phyloP scores from a whole-genome alignment of 352 stramenopile genomes.

The Phytophthora multivora region DNA sequence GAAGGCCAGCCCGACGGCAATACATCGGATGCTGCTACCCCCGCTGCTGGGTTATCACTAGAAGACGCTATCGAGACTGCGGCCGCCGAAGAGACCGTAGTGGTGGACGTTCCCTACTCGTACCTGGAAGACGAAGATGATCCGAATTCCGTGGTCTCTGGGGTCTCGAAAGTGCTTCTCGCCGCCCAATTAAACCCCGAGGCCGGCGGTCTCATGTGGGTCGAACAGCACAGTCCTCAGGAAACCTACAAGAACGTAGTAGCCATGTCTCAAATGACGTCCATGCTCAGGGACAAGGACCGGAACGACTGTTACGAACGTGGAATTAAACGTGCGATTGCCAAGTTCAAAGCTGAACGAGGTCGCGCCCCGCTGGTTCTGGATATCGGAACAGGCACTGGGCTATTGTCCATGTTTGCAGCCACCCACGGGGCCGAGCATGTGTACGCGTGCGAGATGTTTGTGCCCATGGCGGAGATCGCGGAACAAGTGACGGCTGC shows the following conservation, averaged over 20 bases:
- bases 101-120: slow-evolving; percentile 82
- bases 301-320: slow-evolving; percentile 82
- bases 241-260: slow-evolving; percentile 83
- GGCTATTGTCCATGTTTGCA: slow-evolving; percentile 89
- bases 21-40: slow-evolving; percentile 1
- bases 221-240: slow-evolving; percentile 64
- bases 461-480: slow-evolving; percentile 82
- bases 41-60: slow-evolving; percentile 50
- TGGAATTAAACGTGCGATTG: slow-evolving; percentile 69
- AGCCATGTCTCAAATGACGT: slow-evolving; percentile 89
- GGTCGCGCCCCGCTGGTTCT: slow-evolving; percentile 66
- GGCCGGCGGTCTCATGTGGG: slow-evolving; percentile 80
- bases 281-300: slow-evolving; percentile 82
- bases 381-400: slow-evolving; percentile 85
- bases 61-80: slow-evolving; percentile 83
- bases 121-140: slow-evolving; percentile 77
- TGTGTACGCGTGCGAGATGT: slow-evolving; percentile 95
- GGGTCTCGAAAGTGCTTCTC: slow-evolving; percentile 70
- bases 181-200: slow-evolving; percentile 76
- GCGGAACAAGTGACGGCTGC: slow-evolving; percentile 67
- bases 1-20: slow-evolving; percentile 55
- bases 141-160: slow-evolving; percentile 55
- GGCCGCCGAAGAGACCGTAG: slow-evolving; percentile 78
- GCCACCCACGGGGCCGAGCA: slow-evolving; percentile 82
- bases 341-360: slow-evolving; percentile 46